Evolutionary conservation across 2,329 filamentous ascomycete species (phyloP), one percentile per base, ranked within the genome.

Genomic region (Dothistroma septosporum): DNA sequence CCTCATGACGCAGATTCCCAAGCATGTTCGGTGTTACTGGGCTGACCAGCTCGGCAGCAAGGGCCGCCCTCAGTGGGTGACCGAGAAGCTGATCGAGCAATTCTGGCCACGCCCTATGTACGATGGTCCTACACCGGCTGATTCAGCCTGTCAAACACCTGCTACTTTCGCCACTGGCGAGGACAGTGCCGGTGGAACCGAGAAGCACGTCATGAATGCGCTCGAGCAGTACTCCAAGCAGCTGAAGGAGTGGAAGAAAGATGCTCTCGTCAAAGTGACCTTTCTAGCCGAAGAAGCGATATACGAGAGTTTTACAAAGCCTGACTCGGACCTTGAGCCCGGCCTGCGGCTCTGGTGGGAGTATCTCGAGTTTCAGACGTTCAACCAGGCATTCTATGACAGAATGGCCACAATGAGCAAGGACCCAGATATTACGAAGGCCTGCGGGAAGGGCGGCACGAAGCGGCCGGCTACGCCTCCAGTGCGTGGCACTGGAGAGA

Each of bases 331-430:
- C 14, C 68, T 73, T 6, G 70, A 73, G 11, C 74, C 74, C 0
- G 77, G 77, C 6, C 68, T 81, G 9, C 71, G 79, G 19, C 72
- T 80, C 24, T 79, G 75, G 75, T 79, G 76, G 76, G 78, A 81
- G 68, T 81, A 80, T 55, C 69, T 81, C 31, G 64, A 79, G 66
- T 80, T 77, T 59, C 70, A 76, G 2, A 69, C 70, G 14, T 81
- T 74, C 68, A 76, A 78, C 52, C 57, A 62, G 11, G 72, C 71
- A 2, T 78, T 80, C 69, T 80, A 79, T 62, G 66, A 75, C 4
- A 69, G 74, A 66, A 70, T 80, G 8, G 73, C 76, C 21, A 59
- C 57, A 5, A 21, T 66, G 19, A 69, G 66, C 55, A 55, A 55
- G 44, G 33, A 53, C 35, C 57, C 57, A 32, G 24, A 37, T 22